Evolutionary conservation across 176 grass and related monocot genomes (phyloP).

Genomic region (Lolium rigidum): DNA sequence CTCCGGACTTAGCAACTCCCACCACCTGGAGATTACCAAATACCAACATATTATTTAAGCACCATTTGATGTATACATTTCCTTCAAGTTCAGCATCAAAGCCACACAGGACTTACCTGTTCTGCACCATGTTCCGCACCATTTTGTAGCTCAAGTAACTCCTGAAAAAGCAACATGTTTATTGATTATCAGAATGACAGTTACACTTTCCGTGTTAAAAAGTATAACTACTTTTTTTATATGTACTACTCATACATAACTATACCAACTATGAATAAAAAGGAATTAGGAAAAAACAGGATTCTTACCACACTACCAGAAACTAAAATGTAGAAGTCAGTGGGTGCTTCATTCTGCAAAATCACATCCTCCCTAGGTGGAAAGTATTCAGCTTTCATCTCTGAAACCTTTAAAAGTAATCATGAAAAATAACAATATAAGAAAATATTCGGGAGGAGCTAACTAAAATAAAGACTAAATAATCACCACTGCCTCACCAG

Average conservation of each 20-base stretch:
- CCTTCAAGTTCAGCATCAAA: constrained; percentile 30
- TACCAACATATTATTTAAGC: constrained; percentile 35
- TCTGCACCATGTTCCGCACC: constrained; percentile 53
- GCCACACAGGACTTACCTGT: constrained; percentile 53
- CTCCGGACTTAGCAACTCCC: constrained; percentile 64
- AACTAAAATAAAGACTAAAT: constrained; percentile 4
- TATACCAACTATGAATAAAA: constrained; percentile 27
- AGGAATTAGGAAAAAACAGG: not conserved
- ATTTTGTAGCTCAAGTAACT: constrained; percentile 65
- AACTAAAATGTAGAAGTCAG: constrained; percentile 96
- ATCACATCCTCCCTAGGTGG: constrained; percentile 99
- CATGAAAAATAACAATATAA: constrained; percentile 41
- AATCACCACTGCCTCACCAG: constrained; percentile 54
- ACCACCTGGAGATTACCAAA: constrained; percentile 53
- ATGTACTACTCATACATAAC: not conserved
- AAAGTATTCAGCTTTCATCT: constrained; percentile 99
- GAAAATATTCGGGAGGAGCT: not conserved
- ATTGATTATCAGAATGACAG: constrained; percentile 48
- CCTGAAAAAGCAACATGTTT: constrained; percentile 61
- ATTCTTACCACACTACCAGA: constrained; percentile 72
- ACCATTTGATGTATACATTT: constrained; percentile 38
- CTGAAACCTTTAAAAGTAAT: constrained; percentile 70
- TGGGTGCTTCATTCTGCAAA: constrained; percentile 97
- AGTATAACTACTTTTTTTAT: constrained; percentile 32
- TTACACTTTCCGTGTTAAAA: constrained; percentile 17